Evolutionary conservation across 176 grass and related monocot genomes (phyloP).

Genomic region (Musa troglodytarum): DNA sequence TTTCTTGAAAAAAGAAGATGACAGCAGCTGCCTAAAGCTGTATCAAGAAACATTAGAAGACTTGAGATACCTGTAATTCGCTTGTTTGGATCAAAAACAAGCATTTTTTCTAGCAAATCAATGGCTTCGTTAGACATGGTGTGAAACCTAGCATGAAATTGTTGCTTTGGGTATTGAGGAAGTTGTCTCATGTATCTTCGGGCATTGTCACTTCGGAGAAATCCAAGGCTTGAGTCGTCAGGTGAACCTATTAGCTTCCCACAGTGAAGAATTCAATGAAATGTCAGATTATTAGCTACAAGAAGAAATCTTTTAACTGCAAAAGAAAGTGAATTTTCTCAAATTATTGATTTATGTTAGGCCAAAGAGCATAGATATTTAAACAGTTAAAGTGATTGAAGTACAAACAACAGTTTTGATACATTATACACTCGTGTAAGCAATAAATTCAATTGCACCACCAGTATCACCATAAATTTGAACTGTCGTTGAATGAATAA

Average conservation of each 20-base stretch:
- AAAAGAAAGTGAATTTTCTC: neutral
- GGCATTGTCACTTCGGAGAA: conserved; percentile 91
- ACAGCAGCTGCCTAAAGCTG: conserved; percentile 21
- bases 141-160: conserved; percentile 72
- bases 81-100: conserved; percentile 93
- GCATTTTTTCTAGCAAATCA: conserved; percentile 98
- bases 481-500: too few relatives aligned
- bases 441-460: too few relatives aligned
- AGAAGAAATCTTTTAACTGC: neutral
- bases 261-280: conserved; percentile 25
- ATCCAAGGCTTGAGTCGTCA: conserved; percentile 89
- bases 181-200: conserved; percentile 91
- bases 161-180: conserved; percentile 89
- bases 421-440: too few relatives aligned
- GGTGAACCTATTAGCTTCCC: conserved; percentile 89
- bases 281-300: conserved; percentile 12
- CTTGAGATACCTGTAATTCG: conserved; percentile 68
- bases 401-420: too few relatives aligned
- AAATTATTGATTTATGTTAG: too few relatives aligned
- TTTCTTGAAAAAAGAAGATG: neutral
- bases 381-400: too few relatives aligned
- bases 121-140: conserved; percentile 63
- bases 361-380: too few relatives aligned
- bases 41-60: conserved; percentile 3
- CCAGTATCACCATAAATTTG: too few relatives aligned